A percentile compares a stretch with the other conserved stretches of the same genome.
Conservation (phyloP, 2,329 filamentous ascomycete species). For the Akanthomyces dipterigenus region DNA sequence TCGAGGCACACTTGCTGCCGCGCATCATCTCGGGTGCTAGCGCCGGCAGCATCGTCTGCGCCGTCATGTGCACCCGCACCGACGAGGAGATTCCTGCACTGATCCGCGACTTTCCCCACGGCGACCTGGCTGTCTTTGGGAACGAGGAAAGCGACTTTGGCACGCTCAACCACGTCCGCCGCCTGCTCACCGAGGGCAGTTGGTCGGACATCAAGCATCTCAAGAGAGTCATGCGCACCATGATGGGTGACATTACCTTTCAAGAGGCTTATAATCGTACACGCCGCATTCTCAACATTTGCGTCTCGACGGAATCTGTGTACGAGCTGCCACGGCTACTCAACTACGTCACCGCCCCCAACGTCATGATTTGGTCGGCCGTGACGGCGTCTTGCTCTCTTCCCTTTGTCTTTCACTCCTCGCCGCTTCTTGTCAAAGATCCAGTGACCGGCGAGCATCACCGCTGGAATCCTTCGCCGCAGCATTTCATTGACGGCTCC, state of each 20-base stretch:
- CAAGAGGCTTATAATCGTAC: constrained; percentile 96
- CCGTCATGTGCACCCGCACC: constrained; percentile 69
- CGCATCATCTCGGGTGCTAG: constrained; percentile 84
- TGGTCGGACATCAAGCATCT: constrained; percentile 82
- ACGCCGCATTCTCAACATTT: constrained; percentile 84
- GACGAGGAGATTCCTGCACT: constrained; percentile 71
- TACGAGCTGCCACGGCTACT: constrained; percentile 82
- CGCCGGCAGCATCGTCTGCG: constrained; percentile 78
- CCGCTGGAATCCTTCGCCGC: constrained; percentile 80
- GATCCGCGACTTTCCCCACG: constrained; percentile 64
- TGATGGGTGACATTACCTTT: constrained; percentile 87
- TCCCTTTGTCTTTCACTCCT: constrained; percentile 75
- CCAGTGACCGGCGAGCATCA: constrained; percentile 68
- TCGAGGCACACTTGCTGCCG: constrained; percentile 67
- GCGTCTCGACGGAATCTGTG: constrained; percentile 78
- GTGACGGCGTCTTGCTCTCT: constrained; percentile 95
- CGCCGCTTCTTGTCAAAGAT: constrained; percentile 76
- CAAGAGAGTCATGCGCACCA: constrained; percentile 68
- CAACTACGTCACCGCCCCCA: constrained; percentile 89
- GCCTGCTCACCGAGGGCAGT: constrained; percentile 73
- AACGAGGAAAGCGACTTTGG: constrained; percentile 52
- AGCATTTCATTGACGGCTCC: constrained; percentile 88
- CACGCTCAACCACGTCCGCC: constrained; percentile 60
- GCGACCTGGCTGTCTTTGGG: constrained; percentile 77
- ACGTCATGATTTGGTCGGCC: constrained; percentile 94